phyloP scores from a whole-genome alignment of 306 rosid species.

The Hippophae rhamnoides region DNA sequence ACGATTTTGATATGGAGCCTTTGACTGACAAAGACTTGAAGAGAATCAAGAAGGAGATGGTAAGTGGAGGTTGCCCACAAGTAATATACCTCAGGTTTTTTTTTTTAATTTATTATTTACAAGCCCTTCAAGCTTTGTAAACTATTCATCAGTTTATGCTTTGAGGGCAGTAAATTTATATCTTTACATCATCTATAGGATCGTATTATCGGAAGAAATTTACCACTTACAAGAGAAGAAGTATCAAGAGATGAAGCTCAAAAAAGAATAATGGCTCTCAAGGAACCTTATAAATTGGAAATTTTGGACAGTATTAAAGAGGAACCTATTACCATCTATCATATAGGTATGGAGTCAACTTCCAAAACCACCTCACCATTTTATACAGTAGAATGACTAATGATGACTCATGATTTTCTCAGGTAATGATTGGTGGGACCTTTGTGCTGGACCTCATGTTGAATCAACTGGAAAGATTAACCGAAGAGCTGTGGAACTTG shows the following conservation, averaged over 20 bases:
- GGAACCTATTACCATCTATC: slow-evolving; percentile 81
- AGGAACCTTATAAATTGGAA: slow-evolving; percentile 91
- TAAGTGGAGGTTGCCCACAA: slow-evolving; percentile 17
- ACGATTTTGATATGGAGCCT: slow-evolving; percentile 84
- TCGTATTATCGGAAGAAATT: slow-evolving; percentile 61
- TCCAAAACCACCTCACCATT: slow-evolving; percentile 3
- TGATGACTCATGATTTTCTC: slow-evolving; percentile 6
- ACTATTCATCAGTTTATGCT: slow-evolving; percentile 15
- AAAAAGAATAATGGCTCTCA: slow-evolving; percentile 64
- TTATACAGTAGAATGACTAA: not conserved
- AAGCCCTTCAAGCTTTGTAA: slow-evolving; percentile 13
- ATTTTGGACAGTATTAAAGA: slow-evolving; percentile 87
- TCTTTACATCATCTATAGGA: slow-evolving; percentile 46
- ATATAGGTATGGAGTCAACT: slow-evolving; percentile 54
- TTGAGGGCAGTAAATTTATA: slow-evolving; percentile 18
- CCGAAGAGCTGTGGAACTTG: slow-evolving; percentile 89
- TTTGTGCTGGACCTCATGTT: slow-evolving; percentile 98
- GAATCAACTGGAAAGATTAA: slow-evolving; percentile 81
- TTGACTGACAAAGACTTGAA: slow-evolving; percentile 84
- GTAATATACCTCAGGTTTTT: not conserved
- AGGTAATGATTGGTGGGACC: slow-evolving; percentile 99
- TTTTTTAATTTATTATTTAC: slow-evolving; percentile 3
- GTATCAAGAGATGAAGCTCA: slow-evolving; percentile 87
- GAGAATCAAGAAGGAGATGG: slow-evolving; percentile 93
- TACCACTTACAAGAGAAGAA: slow-evolving; percentile 89